Evolutionary conservation across 805 yeast species (phyloP).

Genomic region (Cyberlindnera saturnus): DNA sequence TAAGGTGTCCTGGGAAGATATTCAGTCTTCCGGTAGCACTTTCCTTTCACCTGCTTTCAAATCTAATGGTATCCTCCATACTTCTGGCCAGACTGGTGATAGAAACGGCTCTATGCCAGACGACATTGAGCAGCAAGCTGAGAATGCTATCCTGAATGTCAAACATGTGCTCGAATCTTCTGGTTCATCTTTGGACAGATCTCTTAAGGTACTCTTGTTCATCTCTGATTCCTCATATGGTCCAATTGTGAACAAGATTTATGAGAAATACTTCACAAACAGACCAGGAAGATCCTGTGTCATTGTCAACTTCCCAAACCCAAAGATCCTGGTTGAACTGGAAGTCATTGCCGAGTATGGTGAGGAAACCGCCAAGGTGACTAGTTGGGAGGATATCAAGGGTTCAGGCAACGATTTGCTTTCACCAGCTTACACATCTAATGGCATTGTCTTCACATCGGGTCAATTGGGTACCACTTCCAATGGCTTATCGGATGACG

Average conservation of each 20-base stretch:
- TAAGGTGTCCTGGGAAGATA: slow-evolving; percentile 31
- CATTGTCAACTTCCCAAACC: slow-evolving; percentile 45
- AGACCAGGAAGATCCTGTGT: slow-evolving; percentile 52
- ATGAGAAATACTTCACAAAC: slow-evolving; percentile 38
- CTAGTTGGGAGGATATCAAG: slow-evolving; percentile 30
- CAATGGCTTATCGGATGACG: slow-evolving; percentile 36
- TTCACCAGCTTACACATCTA: slow-evolving; percentile 37
- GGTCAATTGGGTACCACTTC: slow-evolving; percentile 41
- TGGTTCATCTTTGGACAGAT: slow-evolving; percentile 40
- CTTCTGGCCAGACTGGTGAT: slow-evolving; percentile 44
- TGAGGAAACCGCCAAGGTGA: slow-evolving; percentile 1
- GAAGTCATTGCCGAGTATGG: slow-evolving; percentile 39
- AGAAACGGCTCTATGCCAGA: slow-evolving; percentile 35
- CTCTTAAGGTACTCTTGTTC: slow-evolving; percentile 45
- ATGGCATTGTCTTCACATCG: slow-evolving; percentile 41
- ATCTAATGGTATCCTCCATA: slow-evolving; percentile 37
- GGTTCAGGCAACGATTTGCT: slow-evolving; percentile 25
- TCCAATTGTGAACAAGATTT: slow-evolving; percentile 38
- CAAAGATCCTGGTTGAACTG: slow-evolving; percentile 43
- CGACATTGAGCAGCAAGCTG: slow-evolving; percentile 39
- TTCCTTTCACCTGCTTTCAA: slow-evolving; percentile 37
- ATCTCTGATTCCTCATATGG: slow-evolving; percentile 38
- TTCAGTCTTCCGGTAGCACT: slow-evolving; percentile 24
- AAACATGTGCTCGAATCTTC: slow-evolving; percentile 35
- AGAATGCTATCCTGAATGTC: slow-evolving; percentile 37